phyloP scores from a whole-genome alignment of 257 asterid species.

The Paulownia fortunei region DNA sequence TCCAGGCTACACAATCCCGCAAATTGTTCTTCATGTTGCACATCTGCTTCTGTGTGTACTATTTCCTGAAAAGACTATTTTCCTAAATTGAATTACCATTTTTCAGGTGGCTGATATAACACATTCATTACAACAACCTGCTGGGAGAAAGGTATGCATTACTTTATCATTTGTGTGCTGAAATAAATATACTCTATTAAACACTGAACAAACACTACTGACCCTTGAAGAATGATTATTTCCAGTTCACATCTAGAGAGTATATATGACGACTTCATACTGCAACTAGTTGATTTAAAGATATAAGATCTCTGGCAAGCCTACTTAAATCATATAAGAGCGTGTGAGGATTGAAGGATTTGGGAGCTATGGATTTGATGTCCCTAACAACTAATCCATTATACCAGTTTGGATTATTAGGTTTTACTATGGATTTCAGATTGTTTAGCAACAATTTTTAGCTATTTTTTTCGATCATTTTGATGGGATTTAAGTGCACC shows the following conservation, averaged over 20 bases:
- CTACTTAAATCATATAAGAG: neutral
- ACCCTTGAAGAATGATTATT: neutral
- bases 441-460: too few relatives aligned
- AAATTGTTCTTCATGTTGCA: neutral
- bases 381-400: neutral
- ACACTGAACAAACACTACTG: neutral
- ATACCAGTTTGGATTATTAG: neutral
- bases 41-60: slow-evolving; percentile 18
- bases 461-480: too few relatives aligned
- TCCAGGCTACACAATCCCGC: neutral
- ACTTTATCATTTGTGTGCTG: neutral
- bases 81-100: slow-evolving; percentile 20
- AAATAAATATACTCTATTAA: neutral
- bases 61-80: slow-evolving; percentile 25
- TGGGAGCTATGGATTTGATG: neutral
- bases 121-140: slow-evolving; percentile 97
- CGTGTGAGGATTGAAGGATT: neutral
- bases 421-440: too few relatives aligned
- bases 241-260: neutral
- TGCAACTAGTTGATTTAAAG: slow-evolving; percentile 7
- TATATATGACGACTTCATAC: neutral
- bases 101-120: slow-evolving; percentile 93
- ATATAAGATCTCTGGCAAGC: neutral
- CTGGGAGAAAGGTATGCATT: slow-evolving; percentile 81
- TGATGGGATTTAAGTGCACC: neutral